Percentiles rank a stretch among this genome's conserved stretches.
Evolutionary conservation across 192 early-diverging fungal species (phyloP).

Genomic region (Linnemannia hyalina): DNA sequence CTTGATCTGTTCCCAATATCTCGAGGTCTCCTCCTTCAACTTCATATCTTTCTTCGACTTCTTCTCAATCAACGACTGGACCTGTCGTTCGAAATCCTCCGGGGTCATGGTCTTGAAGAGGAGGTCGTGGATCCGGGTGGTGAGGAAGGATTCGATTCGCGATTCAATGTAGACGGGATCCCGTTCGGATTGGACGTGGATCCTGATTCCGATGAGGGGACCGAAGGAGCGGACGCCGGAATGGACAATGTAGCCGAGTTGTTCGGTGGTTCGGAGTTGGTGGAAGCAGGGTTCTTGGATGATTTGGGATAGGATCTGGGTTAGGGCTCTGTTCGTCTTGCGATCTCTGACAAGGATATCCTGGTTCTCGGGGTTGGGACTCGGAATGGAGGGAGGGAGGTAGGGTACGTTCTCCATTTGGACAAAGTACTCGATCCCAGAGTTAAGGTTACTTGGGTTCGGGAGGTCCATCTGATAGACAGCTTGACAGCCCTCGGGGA

Average conservation of each 20-base stretch:
- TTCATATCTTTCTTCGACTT: constrained; percentile 84
- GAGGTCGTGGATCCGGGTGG: constrained; percentile 22
- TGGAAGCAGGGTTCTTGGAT: constrained; percentile 89
- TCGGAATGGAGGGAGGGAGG: neutral
- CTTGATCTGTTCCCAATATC: constrained; percentile 77
- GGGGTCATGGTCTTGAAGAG: constrained; percentile 69
- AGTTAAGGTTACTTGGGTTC: constrained; percentile 85
- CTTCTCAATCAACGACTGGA: constrained; percentile 71
- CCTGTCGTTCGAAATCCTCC: constrained; percentile 75
- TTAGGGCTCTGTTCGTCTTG: constrained; percentile 65
- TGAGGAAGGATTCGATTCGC: constrained; percentile 80
- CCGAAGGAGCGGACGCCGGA: constrained; percentile 65
- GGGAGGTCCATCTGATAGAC: constrained; percentile 60
- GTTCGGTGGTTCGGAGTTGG: constrained; percentile 89
- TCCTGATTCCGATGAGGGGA: constrained; percentile 72
- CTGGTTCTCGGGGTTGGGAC: too few species aligned
- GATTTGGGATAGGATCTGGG: constrained; percentile 77
- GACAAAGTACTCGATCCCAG: constrained; percentile 83
- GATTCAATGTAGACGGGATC: constrained; percentile 82
- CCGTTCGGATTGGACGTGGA: constrained; percentile 88
- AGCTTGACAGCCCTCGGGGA: constrained; percentile 51
- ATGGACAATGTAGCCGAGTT: constrained; percentile 78
- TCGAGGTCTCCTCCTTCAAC: constrained; percentile 74
- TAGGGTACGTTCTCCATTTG: constrained; percentile 54
- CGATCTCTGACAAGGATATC: constrained; percentile 3